phyloP scores from a whole-genome alignment of 2,329 filamentous ascomycete genomes.

The Talaromyces verruculosus region DNA sequence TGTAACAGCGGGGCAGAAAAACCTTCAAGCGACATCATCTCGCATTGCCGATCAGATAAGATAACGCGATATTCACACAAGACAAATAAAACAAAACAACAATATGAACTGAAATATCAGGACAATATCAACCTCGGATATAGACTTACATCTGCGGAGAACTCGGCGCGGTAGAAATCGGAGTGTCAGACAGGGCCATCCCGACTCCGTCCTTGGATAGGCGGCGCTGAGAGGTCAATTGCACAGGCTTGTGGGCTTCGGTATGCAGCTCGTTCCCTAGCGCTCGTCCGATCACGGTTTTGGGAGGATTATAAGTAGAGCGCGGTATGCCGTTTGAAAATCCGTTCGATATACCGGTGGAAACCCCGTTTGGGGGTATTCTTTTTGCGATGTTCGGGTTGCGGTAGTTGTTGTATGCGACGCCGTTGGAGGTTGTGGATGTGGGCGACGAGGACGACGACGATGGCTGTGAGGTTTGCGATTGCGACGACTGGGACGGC shows the following conservation, averaged over 20 bases:
- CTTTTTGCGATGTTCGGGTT: slow-evolving; percentile 6
- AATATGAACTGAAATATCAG: not conserved
- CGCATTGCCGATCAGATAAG: slow-evolving; percentile 8
- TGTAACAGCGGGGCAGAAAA: slow-evolving; percentile 8
- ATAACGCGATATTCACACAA: not conserved
- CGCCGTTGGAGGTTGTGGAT: not conserved
- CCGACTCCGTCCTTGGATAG: slow-evolving; percentile 51
- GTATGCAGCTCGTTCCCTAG: slow-evolving; percentile 44
- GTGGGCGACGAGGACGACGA: slow-evolving; percentile 9
- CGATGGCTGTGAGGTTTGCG: not conserved
- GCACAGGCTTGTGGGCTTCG: slow-evolving; percentile 34
- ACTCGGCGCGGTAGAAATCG: slow-evolving; percentile 60
- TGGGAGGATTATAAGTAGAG: slow-evolving; percentile 33
- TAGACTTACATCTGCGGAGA: slow-evolving; percentile 61
- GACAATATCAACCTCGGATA: slow-evolving; percentile 23
- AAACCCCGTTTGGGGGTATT: not conserved
- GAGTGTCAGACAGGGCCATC: slow-evolving; percentile 61
- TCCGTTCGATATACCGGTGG: not conserved
- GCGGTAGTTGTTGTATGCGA: not conserved
- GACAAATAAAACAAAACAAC: not conserved
- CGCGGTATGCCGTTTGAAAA: slow-evolving; percentile 8
- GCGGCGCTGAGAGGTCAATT: slow-evolving; percentile 27
- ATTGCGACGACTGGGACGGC: not conserved
- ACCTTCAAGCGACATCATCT: slow-evolving; percentile 7
- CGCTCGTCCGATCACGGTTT: slow-evolving; percentile 44